Conservation (phyloP, 2,329 filamentous ascomycete genomes). For the Penicillium sp. region DNA sequence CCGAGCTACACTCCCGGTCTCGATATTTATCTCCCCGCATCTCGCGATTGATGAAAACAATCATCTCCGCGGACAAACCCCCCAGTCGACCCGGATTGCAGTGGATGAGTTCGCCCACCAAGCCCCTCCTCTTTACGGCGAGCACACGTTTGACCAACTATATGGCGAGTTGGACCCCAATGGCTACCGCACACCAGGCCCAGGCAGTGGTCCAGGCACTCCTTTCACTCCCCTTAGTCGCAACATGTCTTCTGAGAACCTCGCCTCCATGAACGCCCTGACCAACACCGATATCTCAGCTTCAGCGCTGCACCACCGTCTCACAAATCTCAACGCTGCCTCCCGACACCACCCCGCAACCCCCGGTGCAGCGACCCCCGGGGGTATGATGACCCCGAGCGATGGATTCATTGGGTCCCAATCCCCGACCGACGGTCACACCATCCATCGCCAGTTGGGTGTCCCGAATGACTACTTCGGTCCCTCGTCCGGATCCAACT, state of each 20-base stretch:
- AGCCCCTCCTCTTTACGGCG: slow-evolving; percentile 89
- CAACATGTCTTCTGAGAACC: slow-evolving; percentile 77
- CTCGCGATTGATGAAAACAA: slow-evolving; percentile 87
- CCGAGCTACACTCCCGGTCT: slow-evolving; percentile 84
- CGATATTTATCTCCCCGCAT: slow-evolving; percentile 94
- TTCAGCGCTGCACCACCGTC: slow-evolving; percentile 69
- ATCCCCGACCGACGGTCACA: slow-evolving; percentile 20
- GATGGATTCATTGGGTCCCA: slow-evolving; percentile 20
- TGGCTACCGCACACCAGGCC: slow-evolving; percentile 76
- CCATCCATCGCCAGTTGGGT: slow-evolving; percentile 28
- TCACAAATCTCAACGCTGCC: slow-evolving; percentile 54
- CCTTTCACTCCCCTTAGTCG: slow-evolving; percentile 71
- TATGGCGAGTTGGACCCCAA: slow-evolving; percentile 83
- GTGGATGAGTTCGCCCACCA: slow-evolving; percentile 61
- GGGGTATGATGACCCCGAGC: slow-evolving; percentile 16
- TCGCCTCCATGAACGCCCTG: slow-evolving; percentile 60
- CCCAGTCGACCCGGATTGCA: slow-evolving; percentile 50
- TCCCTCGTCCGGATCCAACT: slow-evolving; percentile 33
- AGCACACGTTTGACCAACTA: slow-evolving; percentile 84
- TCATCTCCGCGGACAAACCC: slow-evolving; percentile 67
- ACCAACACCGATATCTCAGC: slow-evolving; percentile 59
- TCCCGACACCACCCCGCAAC: slow-evolving; percentile 14
- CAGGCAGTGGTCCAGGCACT: slow-evolving; percentile 70
- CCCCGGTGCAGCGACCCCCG: slow-evolving; percentile 17
- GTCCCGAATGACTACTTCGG: slow-evolving; percentile 36